phyloP scores from a whole-genome alignment of 208 protist species.

The Acanthamoeba castellanii region DNA sequence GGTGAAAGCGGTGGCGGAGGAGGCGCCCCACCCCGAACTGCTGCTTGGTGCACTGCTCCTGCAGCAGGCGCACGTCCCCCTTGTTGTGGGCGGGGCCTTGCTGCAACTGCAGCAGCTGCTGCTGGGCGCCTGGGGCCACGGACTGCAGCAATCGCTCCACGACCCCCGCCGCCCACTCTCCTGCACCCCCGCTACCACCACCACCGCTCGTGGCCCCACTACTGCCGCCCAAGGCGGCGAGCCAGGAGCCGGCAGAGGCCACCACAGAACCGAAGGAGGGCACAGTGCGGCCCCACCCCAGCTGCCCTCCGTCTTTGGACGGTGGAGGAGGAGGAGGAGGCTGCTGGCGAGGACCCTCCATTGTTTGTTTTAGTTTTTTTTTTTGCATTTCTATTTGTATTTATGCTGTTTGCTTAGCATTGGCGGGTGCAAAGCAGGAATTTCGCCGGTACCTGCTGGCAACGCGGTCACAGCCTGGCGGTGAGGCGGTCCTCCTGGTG shows the following conservation, averaged over 20 bases:
- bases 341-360: no score
- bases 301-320: neutral
- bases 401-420: no score
- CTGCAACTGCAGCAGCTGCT: neutral
- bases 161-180: neutral
- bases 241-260: constrained; percentile 2
- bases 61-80: neutral
- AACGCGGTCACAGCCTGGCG: no score
- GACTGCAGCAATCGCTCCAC: neutral
- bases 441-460: no score
- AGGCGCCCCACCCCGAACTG: neutral
- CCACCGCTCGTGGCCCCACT: neutral
- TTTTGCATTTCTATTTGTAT: no score
- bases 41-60: constrained; percentile 31
- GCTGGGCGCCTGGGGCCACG: neutral
- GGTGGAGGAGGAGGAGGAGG: no score
- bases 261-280: constrained; percentile 5
- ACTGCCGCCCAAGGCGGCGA: neutral
- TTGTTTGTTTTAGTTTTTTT: no score
- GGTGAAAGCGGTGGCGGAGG: constrained; percentile 11
- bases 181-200: neutral
- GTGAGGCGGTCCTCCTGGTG: no score
- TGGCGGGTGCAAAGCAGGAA: no score
- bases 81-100: neutral
- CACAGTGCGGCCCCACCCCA: neutral